Evolutionary conservation across 2,329 filamentous ascomycete genomes (phyloP), one percentile per base, ranked within the genome.

Genomic region (Scedosporium boydii): DNA sequence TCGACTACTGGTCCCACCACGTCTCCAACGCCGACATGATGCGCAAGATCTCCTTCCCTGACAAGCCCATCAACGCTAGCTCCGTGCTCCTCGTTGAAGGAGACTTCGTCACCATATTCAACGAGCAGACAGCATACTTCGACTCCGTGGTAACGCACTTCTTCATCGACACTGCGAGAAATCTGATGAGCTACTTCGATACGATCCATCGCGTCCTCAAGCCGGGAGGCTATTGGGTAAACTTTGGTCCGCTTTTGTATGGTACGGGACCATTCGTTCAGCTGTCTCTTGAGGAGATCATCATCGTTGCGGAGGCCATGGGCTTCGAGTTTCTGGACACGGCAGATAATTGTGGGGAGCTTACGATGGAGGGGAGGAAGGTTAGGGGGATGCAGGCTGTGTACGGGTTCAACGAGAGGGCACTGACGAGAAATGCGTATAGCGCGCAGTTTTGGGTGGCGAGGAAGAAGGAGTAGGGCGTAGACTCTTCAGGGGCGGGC

Each of bases 91-190:
- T 83, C 0, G 73, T 82, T 0, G 83, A 86, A 66, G 83, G 82
- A 0, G 83, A 86, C 66, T 86, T 86, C 65, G 81, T 77, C 0
- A 78, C 76, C 0, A 71, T 66, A 2, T 78, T 78, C 64, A 55
- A 58, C 51, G 63, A 67, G 2, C 46, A 69, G 1, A 59, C 65
- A 0, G 67, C 67, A 0, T 59, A 66, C 3, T 85, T 76, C 68
- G 82, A 85, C 61, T 73, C 77, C 0, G 70, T 86, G 0, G 69
- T 84, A 0, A 84, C 83, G 0, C 77, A 84, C 53, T 86, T 85
- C 71, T 85, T 86, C 70, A 84, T 86, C 65, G 83, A 86, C 67
- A 86, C 82, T 0, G 82, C 83, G 0, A 76, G 81, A 0, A 85
- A 85, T 61, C 68, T 84, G 1, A 74, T 84, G 68, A 71, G 67